phyloP scores from a whole-genome alignment of 768 basidiomycete species.

The Cystobasidium tubakii region DNA sequence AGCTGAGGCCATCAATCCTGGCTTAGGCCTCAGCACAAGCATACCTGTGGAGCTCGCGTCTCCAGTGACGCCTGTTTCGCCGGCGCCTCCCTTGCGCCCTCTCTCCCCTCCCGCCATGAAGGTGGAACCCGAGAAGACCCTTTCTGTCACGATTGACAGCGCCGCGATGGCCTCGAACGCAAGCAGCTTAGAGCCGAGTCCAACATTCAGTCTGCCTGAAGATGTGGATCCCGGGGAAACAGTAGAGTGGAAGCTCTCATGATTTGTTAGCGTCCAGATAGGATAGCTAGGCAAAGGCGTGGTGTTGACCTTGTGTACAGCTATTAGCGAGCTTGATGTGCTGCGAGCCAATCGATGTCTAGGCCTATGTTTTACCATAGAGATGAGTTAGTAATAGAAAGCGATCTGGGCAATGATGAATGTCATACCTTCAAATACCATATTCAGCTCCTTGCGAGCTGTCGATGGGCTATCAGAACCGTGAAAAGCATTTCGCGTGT shows the following conservation, averaged over 20 bases:
- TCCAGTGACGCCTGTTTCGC: neutral
- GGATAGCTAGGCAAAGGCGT: neutral
- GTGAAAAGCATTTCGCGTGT: conserved; percentile 46
- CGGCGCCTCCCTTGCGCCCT: neutral
- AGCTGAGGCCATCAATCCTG: neutral
- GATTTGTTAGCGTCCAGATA: neutral
- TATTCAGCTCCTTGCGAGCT: conserved; percentile 40
- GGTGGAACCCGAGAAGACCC: neutral
- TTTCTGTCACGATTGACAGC: neutral
- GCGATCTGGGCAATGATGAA: neutral
- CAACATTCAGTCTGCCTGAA: neutral
- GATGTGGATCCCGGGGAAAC: neutral
- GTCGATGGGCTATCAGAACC: conserved; percentile 41
- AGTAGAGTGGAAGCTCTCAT: neutral
- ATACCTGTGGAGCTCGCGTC: neutral
- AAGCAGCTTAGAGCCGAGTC: neutral
- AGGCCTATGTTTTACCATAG: neutral
- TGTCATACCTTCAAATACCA: conserved; percentile 40
- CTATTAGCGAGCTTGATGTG: neutral
- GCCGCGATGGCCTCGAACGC: neutral
- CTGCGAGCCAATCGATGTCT: conserved; percentile 27
- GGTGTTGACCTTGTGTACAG: neutral
- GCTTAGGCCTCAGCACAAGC: neutral
- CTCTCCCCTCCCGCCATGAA: neutral
- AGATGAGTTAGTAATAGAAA: neutral